phyloP scores from a whole-genome alignment of 176 grass and related monocot species.

The Musa itinerans region DNA sequence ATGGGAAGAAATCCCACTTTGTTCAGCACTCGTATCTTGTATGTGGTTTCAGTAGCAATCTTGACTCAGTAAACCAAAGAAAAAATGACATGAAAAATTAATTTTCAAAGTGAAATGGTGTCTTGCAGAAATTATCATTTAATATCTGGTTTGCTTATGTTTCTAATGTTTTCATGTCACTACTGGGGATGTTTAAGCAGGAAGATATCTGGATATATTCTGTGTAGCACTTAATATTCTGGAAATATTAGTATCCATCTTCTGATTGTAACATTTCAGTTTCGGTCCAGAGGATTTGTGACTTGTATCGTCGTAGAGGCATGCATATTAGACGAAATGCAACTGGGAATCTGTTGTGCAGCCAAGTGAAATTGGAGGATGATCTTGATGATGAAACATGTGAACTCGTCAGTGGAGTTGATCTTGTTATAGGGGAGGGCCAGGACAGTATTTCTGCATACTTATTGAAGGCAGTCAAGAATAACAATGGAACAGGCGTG shows the following conservation, averaged over 20 bases:
- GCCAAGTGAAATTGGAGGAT: slow-evolving; percentile 32
- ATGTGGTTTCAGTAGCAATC: not conserved
- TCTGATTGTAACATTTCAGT: slow-evolving; percentile 70
- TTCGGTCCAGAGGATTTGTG: slow-evolving; percentile 27
- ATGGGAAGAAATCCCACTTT: not conserved
- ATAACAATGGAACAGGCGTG: slow-evolving; percentile 83
- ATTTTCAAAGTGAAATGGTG: no score
- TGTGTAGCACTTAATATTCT: not conserved
- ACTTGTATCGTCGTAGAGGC: not conserved
- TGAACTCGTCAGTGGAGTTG: slow-evolving; percentile 68
- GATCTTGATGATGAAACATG: slow-evolving; percentile 66
- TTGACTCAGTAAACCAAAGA: no score
- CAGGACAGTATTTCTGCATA: slow-evolving; percentile 47
- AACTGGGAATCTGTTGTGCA: slow-evolving; percentile 8
- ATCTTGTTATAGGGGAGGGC: slow-evolving; percentile 67
- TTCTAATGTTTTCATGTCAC: not conserved
- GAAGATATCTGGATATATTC: not conserved
- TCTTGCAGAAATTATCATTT: no score
- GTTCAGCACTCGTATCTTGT: not conserved
- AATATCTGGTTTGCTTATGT: not conserved
- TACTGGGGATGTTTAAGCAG: not conserved
- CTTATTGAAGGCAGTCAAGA: slow-evolving; percentile 80
- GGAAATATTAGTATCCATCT: slow-evolving; percentile 1
- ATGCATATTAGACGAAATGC: not conserved
- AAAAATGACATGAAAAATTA: no score